Percentiles rank a stretch among this genome's conserved stretches.
Evolutionary conservation across 2,329 filamentous ascomycete genomes (phyloP).

Genomic region (Pyrenochaeta sp.): DNA sequence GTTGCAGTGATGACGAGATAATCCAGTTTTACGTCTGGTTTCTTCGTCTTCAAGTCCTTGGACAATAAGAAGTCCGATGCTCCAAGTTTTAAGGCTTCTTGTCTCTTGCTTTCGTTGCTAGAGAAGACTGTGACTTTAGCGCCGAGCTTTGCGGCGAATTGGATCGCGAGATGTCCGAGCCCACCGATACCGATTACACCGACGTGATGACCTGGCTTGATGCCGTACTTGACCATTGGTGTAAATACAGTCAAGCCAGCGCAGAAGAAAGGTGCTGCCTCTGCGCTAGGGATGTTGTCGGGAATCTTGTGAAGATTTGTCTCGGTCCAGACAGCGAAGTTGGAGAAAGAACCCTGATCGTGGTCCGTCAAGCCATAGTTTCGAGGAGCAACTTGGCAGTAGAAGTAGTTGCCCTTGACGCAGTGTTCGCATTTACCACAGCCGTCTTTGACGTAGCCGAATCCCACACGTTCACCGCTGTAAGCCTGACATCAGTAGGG

Average conservation of each 20-base stretch:
- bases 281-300: constrained; percentile 18
- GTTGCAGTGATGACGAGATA: no score
- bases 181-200: constrained; percentile 84
- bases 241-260: constrained; percentile 68
- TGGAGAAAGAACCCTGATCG: constrained; percentile 17
- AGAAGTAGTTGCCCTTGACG: constrained; percentile 36
- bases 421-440: constrained; percentile 45
- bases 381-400: constrained; percentile 45
- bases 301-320: constrained; percentile 28
- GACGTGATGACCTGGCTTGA: constrained; percentile 75
- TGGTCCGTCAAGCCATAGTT: constrained; percentile 44
- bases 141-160: constrained; percentile 62
- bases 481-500: no score
- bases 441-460: constrained; percentile 49
- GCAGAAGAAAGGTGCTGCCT: constrained; percentile 30
- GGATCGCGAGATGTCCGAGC: constrained; percentile 76
- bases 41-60: constrained; percentile 29
- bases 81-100: constrained; percentile 23
- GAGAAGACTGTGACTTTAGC: constrained; percentile 30
- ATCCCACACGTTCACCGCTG: constrained; percentile 43
- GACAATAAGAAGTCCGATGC: constrained; percentile 33
- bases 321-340: constrained; percentile 25
- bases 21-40: no score
- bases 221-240: constrained; percentile 75
- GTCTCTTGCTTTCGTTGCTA: constrained; percentile 23